Evolutionary conservation across 1,284 basidiomycete genomes (phyloP).

Genomic region (Ustilago loliicola): DNA sequence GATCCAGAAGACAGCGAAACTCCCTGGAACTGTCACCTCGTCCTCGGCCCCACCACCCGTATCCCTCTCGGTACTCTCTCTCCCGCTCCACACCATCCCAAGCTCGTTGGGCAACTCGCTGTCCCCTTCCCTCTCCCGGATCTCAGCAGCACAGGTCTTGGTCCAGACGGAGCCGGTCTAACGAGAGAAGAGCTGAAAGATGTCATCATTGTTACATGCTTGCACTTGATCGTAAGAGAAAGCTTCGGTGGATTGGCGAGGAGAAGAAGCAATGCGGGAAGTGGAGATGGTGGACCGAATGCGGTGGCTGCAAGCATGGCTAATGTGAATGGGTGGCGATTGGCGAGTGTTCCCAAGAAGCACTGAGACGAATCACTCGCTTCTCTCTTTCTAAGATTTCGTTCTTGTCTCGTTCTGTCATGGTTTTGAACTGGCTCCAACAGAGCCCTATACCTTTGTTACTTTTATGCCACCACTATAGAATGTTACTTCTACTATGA

Average conservation of each 20-base stretch:
- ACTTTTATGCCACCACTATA: slow-evolving; percentile 1
- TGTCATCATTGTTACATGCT: slow-evolving; percentile 84
- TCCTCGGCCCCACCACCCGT: slow-evolving; percentile 69
- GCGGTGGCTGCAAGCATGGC: not conserved
- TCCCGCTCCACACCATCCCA: slow-evolving; percentile 97
- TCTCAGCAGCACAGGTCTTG: slow-evolving; percentile 57
- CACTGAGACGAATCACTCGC: not conserved
- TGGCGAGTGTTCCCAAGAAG: slow-evolving; percentile 51
- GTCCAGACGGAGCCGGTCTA: slow-evolving; percentile 60
- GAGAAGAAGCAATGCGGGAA: slow-evolving; percentile 76
- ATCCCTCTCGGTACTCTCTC: slow-evolving; percentile 73
- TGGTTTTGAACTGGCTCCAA: not conserved
- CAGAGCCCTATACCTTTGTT: slow-evolving; percentile 1
- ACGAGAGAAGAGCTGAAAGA: slow-evolving; percentile 95
- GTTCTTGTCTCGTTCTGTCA: not conserved
- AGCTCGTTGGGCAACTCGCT: slow-evolving; percentile 89
- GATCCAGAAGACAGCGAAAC: slow-evolving; percentile 96
- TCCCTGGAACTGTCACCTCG: slow-evolving; percentile 84
- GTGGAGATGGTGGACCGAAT: slow-evolving; percentile 8
- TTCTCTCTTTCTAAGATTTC: not conserved
- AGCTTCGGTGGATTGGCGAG: slow-evolving; percentile 86
- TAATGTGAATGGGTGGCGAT: slow-evolving; percentile 39
- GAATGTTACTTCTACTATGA: not conserved
- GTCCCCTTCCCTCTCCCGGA: slow-evolving; percentile 82
- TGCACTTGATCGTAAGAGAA: slow-evolving; percentile 94